Evolutionary conservation across 2,329 filamentous ascomycete genomes (phyloP).

Genomic region (Thyridium curvatum): DNA sequence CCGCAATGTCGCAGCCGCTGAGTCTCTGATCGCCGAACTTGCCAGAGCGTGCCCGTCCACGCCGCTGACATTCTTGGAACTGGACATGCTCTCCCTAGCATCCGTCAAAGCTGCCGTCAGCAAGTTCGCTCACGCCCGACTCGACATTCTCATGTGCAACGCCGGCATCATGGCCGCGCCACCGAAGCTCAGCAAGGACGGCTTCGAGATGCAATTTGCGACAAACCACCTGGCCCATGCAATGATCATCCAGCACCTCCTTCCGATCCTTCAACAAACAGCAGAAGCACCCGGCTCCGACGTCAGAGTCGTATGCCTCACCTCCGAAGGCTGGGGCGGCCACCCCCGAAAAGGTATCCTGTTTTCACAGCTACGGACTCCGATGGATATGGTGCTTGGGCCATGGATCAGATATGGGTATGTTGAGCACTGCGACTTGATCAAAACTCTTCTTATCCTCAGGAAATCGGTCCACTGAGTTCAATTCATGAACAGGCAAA

Average conservation of each 20-base stretch:
- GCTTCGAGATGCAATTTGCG: slow-evolving; percentile 37
- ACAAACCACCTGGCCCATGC: slow-evolving; percentile 40
- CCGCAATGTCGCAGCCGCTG: slow-evolving; percentile 25
- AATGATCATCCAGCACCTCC: slow-evolving; percentile 27
- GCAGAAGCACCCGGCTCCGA: slow-evolving; percentile 12
- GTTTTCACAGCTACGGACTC: slow-evolving; percentile 16
- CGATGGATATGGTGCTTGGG: slow-evolving; percentile 11
- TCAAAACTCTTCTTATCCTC: neutral
- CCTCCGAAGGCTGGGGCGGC: slow-evolving; percentile 12
- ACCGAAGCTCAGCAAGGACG: slow-evolving; percentile 28
- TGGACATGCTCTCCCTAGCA: slow-evolving; percentile 31
- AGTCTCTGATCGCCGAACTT: slow-evolving; percentile 18
- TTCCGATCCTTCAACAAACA: slow-evolving; percentile 15
- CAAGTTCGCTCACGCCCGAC: slow-evolving; percentile 22
- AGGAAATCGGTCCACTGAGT: too few species aligned
- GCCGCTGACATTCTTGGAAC: slow-evolving; percentile 24
- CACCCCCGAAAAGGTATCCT: slow-evolving; percentile 13
- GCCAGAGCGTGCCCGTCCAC: slow-evolving; percentile 13
- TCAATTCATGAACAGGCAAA: slow-evolving; percentile 17
- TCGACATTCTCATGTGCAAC: slow-evolving; percentile 40
- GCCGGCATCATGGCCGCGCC: slow-evolving; percentile 34
- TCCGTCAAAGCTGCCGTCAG: slow-evolving; percentile 26
- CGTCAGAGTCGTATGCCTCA: slow-evolving; percentile 17
- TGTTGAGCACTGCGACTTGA: slow-evolving; percentile 2
- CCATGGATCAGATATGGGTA: slow-evolving; percentile 18